Percentiles rank a stretch among this genome's conserved stretches.
Evolutionary conservation across 495 filamentous ascomycete genomes (phyloP).

Genomic region (Penicillium ochrochloron): DNA sequence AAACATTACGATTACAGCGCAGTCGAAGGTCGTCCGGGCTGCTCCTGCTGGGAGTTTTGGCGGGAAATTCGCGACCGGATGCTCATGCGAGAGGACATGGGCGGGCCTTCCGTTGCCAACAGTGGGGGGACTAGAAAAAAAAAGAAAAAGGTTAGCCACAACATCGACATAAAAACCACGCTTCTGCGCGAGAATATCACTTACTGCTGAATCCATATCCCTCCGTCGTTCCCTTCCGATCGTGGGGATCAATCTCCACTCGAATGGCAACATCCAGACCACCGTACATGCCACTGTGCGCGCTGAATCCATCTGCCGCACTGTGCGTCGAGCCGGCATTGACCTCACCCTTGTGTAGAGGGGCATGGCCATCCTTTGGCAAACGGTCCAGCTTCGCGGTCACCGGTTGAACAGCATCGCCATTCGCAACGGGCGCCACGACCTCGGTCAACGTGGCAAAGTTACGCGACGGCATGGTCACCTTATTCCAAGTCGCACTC

Average conservation of each 20-base stretch:
- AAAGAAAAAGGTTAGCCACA: neutral
- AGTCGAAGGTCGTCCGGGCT: conserved; percentile 30
- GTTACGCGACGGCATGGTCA: conserved; percentile 91
- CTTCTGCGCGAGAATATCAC: conserved; percentile 15
- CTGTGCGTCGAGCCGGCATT: conserved; percentile 67
- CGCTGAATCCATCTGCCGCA: conserved; percentile 57
- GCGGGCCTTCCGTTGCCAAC: conserved; percentile 27
- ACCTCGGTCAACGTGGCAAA: conserved; percentile 81
- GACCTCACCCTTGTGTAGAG: conserved; percentile 67
- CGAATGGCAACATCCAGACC: conserved; percentile 69
- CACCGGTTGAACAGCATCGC: conserved; percentile 18
- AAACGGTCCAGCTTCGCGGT: conserved; percentile 30
- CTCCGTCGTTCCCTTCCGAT: conserved; percentile 64
- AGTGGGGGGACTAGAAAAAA: conserved; percentile 35
- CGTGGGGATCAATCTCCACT: conserved; percentile 72
- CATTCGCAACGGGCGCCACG: conserved; percentile 36
- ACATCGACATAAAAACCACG: neutral
- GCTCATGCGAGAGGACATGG: conserved; percentile 23
- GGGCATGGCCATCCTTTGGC: conserved; percentile 64
- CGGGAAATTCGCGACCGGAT: conserved; percentile 31
- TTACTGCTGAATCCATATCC: conserved; percentile 69
- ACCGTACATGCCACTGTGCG: conserved; percentile 60
- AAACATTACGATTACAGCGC: conserved; percentile 23
- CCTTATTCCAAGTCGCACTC: conserved; percentile 70
- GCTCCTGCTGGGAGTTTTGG: conserved; percentile 14